These are phyloP conservation scores for Aspergillus pseudoglaucus DNA, from an alignment of 2,329 filamentous ascomycete genomes.

Conservation along the genomic window DNA sequence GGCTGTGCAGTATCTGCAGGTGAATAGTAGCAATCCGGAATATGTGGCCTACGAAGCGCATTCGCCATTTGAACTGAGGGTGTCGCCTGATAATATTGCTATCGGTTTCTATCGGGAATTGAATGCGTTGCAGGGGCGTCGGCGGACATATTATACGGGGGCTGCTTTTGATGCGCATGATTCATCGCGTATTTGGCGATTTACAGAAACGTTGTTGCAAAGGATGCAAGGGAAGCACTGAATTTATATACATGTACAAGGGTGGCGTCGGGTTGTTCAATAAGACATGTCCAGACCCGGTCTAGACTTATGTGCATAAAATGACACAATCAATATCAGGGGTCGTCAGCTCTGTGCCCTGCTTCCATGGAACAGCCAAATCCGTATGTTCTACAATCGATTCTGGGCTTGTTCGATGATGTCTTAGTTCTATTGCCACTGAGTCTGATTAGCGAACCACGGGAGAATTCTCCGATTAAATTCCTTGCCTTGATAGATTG, in stretches of 20 bases:
- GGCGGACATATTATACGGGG: constrained; percentile 36
- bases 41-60: constrained; percentile 15
- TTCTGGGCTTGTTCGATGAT: not conserved
- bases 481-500: not conserved
- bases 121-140: constrained; percentile 33
- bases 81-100: constrained; percentile 22
- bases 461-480: not conserved
- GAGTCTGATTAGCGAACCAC: not conserved
- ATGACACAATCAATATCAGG: too few species aligned
- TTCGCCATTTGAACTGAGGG: constrained; percentile 23
- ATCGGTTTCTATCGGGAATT: constrained; percentile 31
- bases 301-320: too few species aligned
- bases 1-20: constrained; percentile 2
- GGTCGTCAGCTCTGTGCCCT: too few species aligned
- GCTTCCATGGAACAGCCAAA: not conserved
- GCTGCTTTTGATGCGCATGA: constrained; percentile 12
- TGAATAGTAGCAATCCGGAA: constrained; percentile 3
- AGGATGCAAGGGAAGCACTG: not conserved
- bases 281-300: not conserved
- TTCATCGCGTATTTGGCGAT: constrained; percentile 3
- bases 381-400: not conserved
- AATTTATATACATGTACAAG: not conserved
- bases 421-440: not conserved
- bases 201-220: not conserved
- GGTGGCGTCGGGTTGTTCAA: not conserved